Percentiles rank a stretch among this genome's conserved stretches.
phyloP scores from a whole-genome alignment of 208 protist species.

The Acanthamoeba sp. region DNA sequence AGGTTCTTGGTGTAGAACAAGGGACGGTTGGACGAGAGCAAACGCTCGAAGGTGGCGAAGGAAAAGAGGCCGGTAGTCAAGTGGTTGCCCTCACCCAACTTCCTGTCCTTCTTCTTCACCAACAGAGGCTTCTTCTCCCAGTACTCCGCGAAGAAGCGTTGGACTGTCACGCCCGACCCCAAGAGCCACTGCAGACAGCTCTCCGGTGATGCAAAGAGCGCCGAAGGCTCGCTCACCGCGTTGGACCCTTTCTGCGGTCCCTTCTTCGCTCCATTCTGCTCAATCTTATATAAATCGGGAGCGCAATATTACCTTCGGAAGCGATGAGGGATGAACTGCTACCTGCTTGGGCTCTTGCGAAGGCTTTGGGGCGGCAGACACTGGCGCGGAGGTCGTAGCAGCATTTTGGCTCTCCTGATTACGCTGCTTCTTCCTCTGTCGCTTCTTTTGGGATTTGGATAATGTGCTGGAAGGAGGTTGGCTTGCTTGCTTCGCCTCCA shows the following conservation, averaged over 20 bases:
- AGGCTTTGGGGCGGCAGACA: background rate
- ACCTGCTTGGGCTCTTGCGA: background rate
- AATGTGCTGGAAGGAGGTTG: background rate
- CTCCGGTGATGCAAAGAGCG: background rate
- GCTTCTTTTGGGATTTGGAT: conserved; percentile 57
- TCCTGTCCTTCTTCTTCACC: conserved; percentile 36
- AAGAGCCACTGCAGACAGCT: conserved; percentile 67
- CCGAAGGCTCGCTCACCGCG: background rate
- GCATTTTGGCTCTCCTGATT: background rate
- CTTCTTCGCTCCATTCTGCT: background rate
- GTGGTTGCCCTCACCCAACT: background rate
- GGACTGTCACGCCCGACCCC: background rate
- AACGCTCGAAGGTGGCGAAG: conserved; percentile 54
- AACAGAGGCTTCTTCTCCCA: conserved; percentile 76
- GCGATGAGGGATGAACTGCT: background rate
- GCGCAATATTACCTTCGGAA: too few relatives aligned
- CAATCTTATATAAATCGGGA: too few relatives aligned
- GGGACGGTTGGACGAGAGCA: background rate
- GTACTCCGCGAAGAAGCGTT: conserved; percentile 49
- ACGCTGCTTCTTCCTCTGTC: conserved; percentile 14
- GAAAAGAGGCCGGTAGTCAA: conserved; percentile 19
- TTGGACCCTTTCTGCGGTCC: background rate
- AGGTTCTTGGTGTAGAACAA: conserved; percentile 58
- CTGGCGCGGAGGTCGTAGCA: background rate
- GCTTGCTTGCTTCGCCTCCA: background rate